Evolutionary conservation across 257 asterid genomes (phyloP), one percentile per base, ranked within the genome.

Genomic region (Verbascum thapsus): DNA sequence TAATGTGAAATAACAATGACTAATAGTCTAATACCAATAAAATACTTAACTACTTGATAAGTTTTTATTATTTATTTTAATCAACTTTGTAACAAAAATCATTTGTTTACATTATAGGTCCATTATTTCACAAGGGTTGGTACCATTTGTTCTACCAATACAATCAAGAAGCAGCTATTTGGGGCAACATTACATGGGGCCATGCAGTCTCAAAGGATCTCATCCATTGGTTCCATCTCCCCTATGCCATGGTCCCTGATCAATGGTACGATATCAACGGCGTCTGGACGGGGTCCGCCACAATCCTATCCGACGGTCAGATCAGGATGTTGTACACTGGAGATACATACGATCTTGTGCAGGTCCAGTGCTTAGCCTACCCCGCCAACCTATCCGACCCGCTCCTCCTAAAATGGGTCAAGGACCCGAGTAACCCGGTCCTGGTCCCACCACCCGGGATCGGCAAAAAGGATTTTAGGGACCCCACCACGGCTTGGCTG

Each of bases 101-200:
- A 43, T 43, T 8, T 11, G 16, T 43, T 9, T 11, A 16, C 10
- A 49, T 26, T 26, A n/a, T 26, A 79, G 88, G 80, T 67, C 88
- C 88, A 40, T 34, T 82, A n/a, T 79, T 57, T 13, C 70, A 82
- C 78, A 79, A 59, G 70, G 88, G 80, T 8, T 79, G 85, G 85
- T 82, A 82, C 38, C 88, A 82, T 12, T 64, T 83, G 0, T 83
- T 83, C 70, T 83, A 83, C 43, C 89, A 83, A 41, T 80, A 80
- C 80, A 83, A 83, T 53, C 89, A 83, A 3, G 80, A 83, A 10
- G 66, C 82, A 18, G 74, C 89, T 2, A 15, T 80, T 0, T 83
- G 86, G 86, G 89, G 86, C 5, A 72, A 75, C 8, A 83, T 83
- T 43, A 60, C 82, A 50, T 83, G 89, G 89, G 89, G 84, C 63